Base-by-base conservation (phyloP, 2,329 filamentous ascomycete genomes). In the Colletotrichum kahawae region DNA sequence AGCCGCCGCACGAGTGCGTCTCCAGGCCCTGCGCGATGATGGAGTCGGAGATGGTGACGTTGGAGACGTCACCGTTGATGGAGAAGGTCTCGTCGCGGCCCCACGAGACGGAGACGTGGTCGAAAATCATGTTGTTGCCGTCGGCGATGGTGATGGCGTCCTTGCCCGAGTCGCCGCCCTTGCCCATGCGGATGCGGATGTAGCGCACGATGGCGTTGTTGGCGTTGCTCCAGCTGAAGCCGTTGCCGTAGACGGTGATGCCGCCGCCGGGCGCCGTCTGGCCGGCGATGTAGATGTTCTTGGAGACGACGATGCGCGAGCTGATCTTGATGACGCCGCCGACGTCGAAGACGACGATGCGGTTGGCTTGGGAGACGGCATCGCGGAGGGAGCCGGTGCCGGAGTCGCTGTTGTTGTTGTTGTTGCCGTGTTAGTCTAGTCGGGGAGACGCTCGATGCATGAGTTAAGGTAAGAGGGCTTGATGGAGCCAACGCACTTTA, bases 31-130 rank as follows among this genome's bases (percentile, higher is more conserved):
- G 88, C 0, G 84, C 87, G 69, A 91, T 90, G 77, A 90, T 90
- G 38, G 84, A 87, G 77, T 90, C 85, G 73, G 89, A 86, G 18
- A 90, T 85, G 1, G 88, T 90, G 60, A 90, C 85, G 69, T 89
- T 89, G 18, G 82, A 82, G 1, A 84, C 85, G 2, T 82, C 83
- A 0, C 87, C 88, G 27, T 82, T 88, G 78, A 90, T 90, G 14
- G 85, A 87, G 77, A 89, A 90, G 1, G 87, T 90, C 80, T 91
- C 89, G 73, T 90, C 88, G 13, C 88, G 87, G n/a, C 89, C 89
- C 87, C 88, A 91, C 1, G 87, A 85, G 18, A 88, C 86, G 24
- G 85, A 87, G 36, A 90, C 82, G 76, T 91, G 90, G 78, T 91
- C 89, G 77, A 91, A 89, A 60, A 91, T 90, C 83, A 91, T 89